Percentiles rank a stretch among this genome's conserved stretches.
Evolutionary conservation across 2,329 filamentous ascomycete species (phyloP).

Genomic region (Thermoascus crustaceus): DNA sequence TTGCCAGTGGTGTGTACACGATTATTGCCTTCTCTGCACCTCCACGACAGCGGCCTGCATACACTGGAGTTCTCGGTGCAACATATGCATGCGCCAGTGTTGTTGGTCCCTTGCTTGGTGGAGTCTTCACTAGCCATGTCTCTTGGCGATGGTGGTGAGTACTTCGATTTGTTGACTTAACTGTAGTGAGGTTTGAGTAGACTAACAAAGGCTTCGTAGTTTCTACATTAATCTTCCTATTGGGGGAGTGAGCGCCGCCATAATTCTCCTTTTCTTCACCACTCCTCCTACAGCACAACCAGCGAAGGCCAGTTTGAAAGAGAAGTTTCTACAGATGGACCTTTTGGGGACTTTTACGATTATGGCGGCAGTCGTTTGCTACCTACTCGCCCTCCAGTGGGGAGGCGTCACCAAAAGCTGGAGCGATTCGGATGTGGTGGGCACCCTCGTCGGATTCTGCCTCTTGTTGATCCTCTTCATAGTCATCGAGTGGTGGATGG

Average conservation of each 20-base stretch:
- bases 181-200: background rate
- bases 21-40: conserved; percentile 17
- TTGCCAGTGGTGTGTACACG: conserved; percentile 20
- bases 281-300: conserved; percentile 12
- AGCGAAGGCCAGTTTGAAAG: conserved; percentile 9
- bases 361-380: conserved; percentile 17
- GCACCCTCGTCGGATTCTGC: conserved; percentile 14
- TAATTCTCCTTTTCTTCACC: conserved; percentile 20
- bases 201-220: conserved; percentile 1
- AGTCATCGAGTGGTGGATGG: conserved; percentile 13
- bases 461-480: conserved; percentile 15
- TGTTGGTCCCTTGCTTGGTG: conserved; percentile 41
- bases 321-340: conserved; percentile 17
- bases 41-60: conserved; percentile 6
- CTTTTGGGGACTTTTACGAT: conserved; percentile 16
- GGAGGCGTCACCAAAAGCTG: conserved; percentile 17
- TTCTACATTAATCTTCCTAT: conserved; percentile 30
- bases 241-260: conserved; percentile 17
- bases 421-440: conserved; percentile 16
- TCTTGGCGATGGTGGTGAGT: conserved; percentile 38
- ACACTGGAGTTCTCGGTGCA: conserved; percentile 40
- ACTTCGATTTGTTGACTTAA: background rate
- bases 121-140: conserved; percentile 38
- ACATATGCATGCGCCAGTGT: conserved; percentile 44
- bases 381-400: conserved; percentile 21